These are phyloP conservation scores for Exophiala bonariae DNA, from an alignment of 2,329 filamentous ascomycete genomes.

Conservation along the genomic window DNA sequence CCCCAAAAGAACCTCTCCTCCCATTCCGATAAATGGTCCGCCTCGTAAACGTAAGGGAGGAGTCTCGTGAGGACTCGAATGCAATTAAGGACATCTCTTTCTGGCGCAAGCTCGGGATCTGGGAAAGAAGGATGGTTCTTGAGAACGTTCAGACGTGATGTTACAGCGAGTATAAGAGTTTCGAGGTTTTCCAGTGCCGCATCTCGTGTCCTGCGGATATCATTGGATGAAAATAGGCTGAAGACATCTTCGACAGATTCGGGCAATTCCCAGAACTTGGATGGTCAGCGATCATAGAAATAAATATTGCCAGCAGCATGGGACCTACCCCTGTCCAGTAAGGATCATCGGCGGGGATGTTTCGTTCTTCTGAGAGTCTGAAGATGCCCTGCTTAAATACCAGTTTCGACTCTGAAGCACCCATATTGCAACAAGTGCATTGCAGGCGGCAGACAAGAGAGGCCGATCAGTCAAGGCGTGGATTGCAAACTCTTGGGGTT, in stretches of 20 bases:
- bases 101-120: conserved; percentile 76
- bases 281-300: conserved; percentile 26
- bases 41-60: conserved; percentile 89
- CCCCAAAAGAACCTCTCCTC: conserved; percentile 94
- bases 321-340: conserved; percentile 86
- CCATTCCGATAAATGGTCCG: conserved; percentile 78
- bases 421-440: conserved; percentile 61
- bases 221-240: conserved; percentile 85
- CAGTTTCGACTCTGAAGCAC: conserved; percentile 97
- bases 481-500: too few relatives aligned
- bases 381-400: conserved; percentile 99
- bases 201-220: conserved; percentile 86
- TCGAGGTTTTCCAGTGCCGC: conserved; percentile 83
- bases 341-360: conserved; percentile 81
- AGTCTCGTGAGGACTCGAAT: conserved; percentile 86
- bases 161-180: conserved; percentile 79
- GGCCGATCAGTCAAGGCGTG: too few relatives aligned
- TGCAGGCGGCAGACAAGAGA: conserved; percentile 4
- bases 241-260: conserved; percentile 96
- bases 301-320: neutral
- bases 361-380: conserved; percentile 84
- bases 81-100: conserved; percentile 91
- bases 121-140: conserved; percentile 90
- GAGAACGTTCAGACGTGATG: conserved; percentile 77
- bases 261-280: conserved; percentile 93